These are phyloP conservation scores for Xylaria bambusicola DNA, from an alignment of 495 filamentous ascomycete species.

Conservation along the genomic window DNA sequence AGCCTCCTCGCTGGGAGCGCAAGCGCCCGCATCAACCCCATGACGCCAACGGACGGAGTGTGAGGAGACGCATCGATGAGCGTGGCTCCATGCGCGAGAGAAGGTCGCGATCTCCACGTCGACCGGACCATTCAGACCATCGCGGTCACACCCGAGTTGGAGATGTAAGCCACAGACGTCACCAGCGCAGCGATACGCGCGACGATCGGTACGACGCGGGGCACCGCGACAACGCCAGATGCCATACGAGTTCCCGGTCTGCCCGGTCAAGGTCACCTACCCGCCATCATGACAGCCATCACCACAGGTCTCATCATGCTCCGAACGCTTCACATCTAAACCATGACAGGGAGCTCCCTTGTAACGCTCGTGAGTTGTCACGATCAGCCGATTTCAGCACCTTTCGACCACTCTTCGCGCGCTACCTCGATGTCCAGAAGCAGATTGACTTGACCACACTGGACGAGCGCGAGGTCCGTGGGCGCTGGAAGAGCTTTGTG, in stretches of 20 bases:
- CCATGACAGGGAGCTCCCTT: slow-evolving; percentile 57
- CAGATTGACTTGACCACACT: slow-evolving; percentile 63
- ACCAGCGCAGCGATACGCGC: not conserved
- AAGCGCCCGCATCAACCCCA: slow-evolving; percentile 7
- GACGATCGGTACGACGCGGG: not conserved
- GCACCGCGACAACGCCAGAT: not conserved
- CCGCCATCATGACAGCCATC: slow-evolving; percentile 20
- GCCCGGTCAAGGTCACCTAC: slow-evolving; percentile 8
- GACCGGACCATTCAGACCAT: not conserved
- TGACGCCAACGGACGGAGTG: slow-evolving; percentile 1
- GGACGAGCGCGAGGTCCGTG: slow-evolving; percentile 67
- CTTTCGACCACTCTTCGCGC: slow-evolving; percentile 73
- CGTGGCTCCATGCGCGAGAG: not conserved
- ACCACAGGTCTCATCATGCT: slow-evolving; percentile 24
- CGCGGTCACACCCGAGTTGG: not conserved
- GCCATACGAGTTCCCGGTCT: not conserved
- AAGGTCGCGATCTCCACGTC: slow-evolving; percentile 3
- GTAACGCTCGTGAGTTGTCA: slow-evolving; percentile 61
- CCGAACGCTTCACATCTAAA: slow-evolving; percentile 1
- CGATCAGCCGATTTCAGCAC: slow-evolving; percentile 60
- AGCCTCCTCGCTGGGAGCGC: not conserved
- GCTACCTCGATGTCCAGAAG: slow-evolving; percentile 93
- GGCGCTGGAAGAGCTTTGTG: slow-evolving; percentile 92
- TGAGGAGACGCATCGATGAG: slow-evolving; percentile 10
- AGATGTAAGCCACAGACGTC: not conserved